Conservation (phyloP, 306 rosid genomes). For the cucumber (Cucumis sativus) region DNA sequence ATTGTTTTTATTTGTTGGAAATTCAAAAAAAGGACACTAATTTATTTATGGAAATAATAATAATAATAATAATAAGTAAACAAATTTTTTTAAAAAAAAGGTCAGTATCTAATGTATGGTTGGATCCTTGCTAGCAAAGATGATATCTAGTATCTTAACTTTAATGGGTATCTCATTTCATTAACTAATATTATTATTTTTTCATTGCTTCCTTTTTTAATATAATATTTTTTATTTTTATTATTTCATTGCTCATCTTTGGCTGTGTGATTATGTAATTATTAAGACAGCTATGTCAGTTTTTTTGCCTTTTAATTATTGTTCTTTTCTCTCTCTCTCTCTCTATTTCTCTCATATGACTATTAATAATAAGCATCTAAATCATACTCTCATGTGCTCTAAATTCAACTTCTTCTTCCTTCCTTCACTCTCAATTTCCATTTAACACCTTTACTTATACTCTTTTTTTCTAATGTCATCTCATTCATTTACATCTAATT, state of each 20-base stretch:
- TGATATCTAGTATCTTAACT: slow-evolving; percentile 1
- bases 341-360: neutral
- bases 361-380: neutral
- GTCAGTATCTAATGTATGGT: neutral
- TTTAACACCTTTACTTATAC: too few species aligned
- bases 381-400: neutral
- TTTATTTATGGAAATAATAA: neutral
- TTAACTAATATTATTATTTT: neutral
- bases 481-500: too few species aligned
- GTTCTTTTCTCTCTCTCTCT: neutral
- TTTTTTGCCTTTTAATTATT: neutral
- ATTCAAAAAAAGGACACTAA: neutral
- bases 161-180: slow-evolving; percentile 6
- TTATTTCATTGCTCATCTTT: neutral
- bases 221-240: too few species aligned
- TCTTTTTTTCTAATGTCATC: too few species aligned
- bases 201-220: too few species aligned
- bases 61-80: neutral
- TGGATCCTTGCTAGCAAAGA: neutral
- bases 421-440: too few species aligned
- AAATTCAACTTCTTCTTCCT: too few species aligned
- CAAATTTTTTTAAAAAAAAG: neutral
- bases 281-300: slow-evolving; percentile 5
- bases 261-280: slow-evolving; percentile 6
- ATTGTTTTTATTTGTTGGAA: too few species aligned